Percentiles rank a stretch among this genome's conserved stretches.
Evolutionary conservation across 306 rosid genomes (phyloP).

Genomic region (Fagus sylvatica): DNA sequence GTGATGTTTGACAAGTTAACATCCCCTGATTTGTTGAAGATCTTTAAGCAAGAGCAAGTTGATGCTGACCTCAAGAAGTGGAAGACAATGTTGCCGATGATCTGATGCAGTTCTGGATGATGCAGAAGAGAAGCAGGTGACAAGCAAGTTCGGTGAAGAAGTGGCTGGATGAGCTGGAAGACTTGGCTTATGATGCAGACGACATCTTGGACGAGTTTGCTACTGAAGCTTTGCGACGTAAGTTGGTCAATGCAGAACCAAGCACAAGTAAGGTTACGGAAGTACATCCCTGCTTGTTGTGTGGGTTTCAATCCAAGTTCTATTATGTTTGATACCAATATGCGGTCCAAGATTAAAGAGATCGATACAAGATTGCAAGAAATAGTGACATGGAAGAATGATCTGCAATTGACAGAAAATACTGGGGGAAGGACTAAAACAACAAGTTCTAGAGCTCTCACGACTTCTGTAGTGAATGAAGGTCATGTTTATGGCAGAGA

Average conservation of each 20-base stretch:
- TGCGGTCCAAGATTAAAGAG: too few species aligned
- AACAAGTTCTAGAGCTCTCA: background rate
- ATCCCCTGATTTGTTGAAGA: too few species aligned
- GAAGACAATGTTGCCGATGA: accelerated
- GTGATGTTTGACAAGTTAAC: too few species aligned
- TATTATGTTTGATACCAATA: too few species aligned
- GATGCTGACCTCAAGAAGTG: too few species aligned
- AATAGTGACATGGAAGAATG: background rate
- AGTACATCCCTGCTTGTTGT: background rate
- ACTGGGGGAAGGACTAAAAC: background rate
- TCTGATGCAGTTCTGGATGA: too few species aligned
- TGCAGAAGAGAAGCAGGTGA: background rate
- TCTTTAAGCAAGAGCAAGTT: too few species aligned
- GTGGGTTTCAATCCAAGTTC: background rate
- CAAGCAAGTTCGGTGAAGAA: background rate
- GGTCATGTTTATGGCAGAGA: conserved; percentile 15
- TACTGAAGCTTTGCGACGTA: background rate
- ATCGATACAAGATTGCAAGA: too few species aligned
- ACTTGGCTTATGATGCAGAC: conserved; percentile 12
- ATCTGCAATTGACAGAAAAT: background rate
- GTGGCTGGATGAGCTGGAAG: conserved; percentile 18
- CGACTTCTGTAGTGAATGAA: background rate
- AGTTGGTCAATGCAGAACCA: background rate
- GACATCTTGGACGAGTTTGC: conserved; percentile 26
- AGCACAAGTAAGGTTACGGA: background rate